Base-by-base conservation (phyloP, 2,329 filamentous ascomycete species). In the Cercospora sojina region DNA sequence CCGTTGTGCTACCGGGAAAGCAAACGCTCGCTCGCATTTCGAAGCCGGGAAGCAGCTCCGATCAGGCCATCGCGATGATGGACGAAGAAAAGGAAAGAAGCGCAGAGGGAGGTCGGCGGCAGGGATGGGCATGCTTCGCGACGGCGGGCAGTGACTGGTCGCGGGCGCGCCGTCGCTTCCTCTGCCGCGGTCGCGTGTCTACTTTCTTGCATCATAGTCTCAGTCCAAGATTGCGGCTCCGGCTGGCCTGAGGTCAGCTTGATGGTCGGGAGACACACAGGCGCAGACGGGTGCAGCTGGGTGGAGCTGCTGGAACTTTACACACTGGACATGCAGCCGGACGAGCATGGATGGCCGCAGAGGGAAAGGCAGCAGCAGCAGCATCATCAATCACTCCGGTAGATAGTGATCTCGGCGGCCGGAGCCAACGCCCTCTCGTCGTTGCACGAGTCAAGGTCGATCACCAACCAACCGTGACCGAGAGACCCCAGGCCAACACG, bases 171-270 rank as follows among this genome's bases (percentile, higher is more conserved):
- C 47, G 35, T 38, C 47, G 47, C 47, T 23, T 51, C 47, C 35
- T 61, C 29, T 51, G 41, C 59, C 59, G 51, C 55, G 61, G 53
- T 43, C 61, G n/a, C 38, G 16, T 63, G 61, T 63, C 47, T 63
- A 57, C 61, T 57, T 56, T 56, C 49, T 63, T 63, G 61, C 61
- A 63, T 64, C 61, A 64, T 64, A 20, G 53, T 57, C 53, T 57
- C 53, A 56, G 16, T n/a, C 53, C 53, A 25, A 56, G 53, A 56
- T 31, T 56, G 47, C 47, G 47, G 47, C 47, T 51, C 47, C 47
- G 47, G 47, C 47, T 23, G 20, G 47, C 41, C 41, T 23, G 18
- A 51, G 47, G 47, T 23, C 47, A 51, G 47, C 12, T 23, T 25
- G 18, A 38, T 38, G 35, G n/a, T n/a, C 35, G n/a, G 35, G 16